Percentiles rank a stretch among this genome's conserved stretches.
These are phyloP conservation scores for Lodderomyces margitis DNA, from an alignment of 1,139 yeast species.

Conservation along the genomic window DNA sequence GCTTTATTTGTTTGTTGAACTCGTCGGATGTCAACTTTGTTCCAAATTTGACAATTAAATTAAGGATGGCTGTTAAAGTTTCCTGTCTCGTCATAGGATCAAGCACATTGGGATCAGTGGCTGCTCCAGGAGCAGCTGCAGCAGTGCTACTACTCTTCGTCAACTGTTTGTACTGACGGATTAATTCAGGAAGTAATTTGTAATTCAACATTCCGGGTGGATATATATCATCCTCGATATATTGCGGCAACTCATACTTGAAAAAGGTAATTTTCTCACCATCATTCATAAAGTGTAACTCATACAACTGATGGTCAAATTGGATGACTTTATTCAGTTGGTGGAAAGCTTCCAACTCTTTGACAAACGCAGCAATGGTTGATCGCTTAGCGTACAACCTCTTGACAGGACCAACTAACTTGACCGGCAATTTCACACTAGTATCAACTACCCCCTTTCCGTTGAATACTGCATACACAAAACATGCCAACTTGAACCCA, in stretches of 20 bases:
- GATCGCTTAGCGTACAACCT: constrained; percentile 36
- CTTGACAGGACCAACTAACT: constrained; percentile 10
- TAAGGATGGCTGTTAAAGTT: constrained; percentile 41
- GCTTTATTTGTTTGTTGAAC: constrained; percentile 53
- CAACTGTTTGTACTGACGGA: constrained; percentile 31
- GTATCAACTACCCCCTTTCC: constrained; percentile 20
- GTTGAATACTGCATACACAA: constrained; percentile 46
- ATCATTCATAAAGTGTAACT: constrained; percentile 49
- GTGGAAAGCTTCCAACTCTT: constrained; percentile 42
- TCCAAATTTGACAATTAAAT: constrained; percentile 47
- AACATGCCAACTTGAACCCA: constrained; percentile 59
- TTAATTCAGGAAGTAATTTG: constrained; percentile 67
- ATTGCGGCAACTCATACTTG: constrained; percentile 39
- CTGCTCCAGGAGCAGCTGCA: constrained; percentile 12
- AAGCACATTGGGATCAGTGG: constrained; percentile 25
- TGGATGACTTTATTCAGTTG: constrained; percentile 43
- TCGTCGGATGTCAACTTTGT: constrained; percentile 34
- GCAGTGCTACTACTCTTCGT: constrained; percentile 14
- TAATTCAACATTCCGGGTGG: constrained; percentile 65
- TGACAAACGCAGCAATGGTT: constrained; percentile 49
- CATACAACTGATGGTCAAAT: constrained; percentile 50
- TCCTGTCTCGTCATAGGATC: constrained; percentile 24
- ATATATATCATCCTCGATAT: constrained; percentile 25
- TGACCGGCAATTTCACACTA: constrained; percentile 10
- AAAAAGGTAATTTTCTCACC: constrained; percentile 55